phyloP scores from a whole-genome alignment of 129 eudicot genomes.

The Lonicera japonica region DNA sequence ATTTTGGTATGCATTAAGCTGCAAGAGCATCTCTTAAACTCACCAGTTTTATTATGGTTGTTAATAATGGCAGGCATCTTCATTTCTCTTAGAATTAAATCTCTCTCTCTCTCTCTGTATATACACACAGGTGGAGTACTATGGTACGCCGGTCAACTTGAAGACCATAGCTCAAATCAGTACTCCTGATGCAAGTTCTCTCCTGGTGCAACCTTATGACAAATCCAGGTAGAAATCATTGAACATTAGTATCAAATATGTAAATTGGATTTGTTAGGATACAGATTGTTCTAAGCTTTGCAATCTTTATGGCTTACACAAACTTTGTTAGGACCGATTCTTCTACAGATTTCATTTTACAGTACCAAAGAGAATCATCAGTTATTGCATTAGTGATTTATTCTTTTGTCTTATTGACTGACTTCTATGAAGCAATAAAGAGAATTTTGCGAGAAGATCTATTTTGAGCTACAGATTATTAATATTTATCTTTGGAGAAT shows the following conservation, averaged over 20 bases:
- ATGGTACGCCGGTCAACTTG: conserved; percentile 78
- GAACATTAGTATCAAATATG: not conserved
- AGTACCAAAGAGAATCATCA: not conserved
- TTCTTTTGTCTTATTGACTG: not conserved
- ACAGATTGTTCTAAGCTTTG: not conserved
- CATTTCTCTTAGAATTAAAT: not conserved
- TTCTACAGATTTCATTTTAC: not conserved
- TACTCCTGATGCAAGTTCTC: conserved; percentile 87
- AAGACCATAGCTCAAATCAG: conserved; percentile 95
- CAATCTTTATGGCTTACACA: too few relatives aligned
- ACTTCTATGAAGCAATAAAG: not conserved
- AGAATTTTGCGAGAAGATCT: not conserved
- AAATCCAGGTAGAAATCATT: conserved; percentile 63
- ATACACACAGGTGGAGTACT: conserved; percentile 70
- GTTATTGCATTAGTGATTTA: not conserved
- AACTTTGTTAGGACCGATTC: not conserved
- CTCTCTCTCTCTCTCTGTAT: not conserved
- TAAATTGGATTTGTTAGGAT: not conserved
- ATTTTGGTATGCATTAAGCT: not conserved
- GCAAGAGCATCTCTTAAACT: too few relatives aligned
- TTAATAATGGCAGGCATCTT: too few relatives aligned
- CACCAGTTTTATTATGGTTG: too few relatives aligned
- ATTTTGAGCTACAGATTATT: not conserved
- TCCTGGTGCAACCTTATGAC: conserved; percentile 87
- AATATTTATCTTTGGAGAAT: not conserved